Evolutionary conservation across 495 filamentous ascomycete species (phyloP), one percentile per base, ranked within the genome.

Genomic region (Podospora anserina): DNA sequence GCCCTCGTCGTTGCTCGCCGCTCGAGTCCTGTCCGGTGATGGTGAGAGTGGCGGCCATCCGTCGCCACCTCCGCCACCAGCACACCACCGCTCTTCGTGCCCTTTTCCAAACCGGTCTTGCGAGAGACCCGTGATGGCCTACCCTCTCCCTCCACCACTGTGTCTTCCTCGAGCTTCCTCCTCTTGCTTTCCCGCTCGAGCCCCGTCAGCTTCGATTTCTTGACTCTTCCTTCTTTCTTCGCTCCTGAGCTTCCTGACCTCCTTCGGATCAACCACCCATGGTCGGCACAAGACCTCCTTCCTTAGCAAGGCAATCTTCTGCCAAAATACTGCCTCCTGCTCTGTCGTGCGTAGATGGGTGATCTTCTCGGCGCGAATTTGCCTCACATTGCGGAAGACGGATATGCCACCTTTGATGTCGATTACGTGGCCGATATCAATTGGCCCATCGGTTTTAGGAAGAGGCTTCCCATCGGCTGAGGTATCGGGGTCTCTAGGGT

Each of bases 271-370:
- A 26, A 96, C 64, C 13, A 83, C 70, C 93, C 93, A 97, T 6
- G 92, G 91, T 65, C 78, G 79, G 11, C 79, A 79, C 30, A 98
- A 83, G 6, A 92, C 82, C 9, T 91, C 83, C 16, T 76, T 79
- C 27, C 87, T 82, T 71, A 92, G 94, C 65, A 81, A 78, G 6
- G 80, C 74, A 15, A 87, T 84, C 77, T 91, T 88, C 27, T 86
- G 83, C 88, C 93, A 90, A n/a, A 92, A 93, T 16, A 77, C 74
- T 30, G 91, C 89, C 75, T 99, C 95, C 27, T 89, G 85, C 68
- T 88, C 88, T n/a, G 90, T 92, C 49, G 88, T 85, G 0, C 69
- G 69, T 0, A 94, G 64, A 0, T 84, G 72, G 60, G 77, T 79
- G 20, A 93, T 80, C 32, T 90, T 89, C 71, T 94, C 89, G 5